These are phyloP conservation scores for Helenozyma rhizophorensis DNA, from an alignment of 805 yeast genomes.

Conservation along the genomic window DNA sequence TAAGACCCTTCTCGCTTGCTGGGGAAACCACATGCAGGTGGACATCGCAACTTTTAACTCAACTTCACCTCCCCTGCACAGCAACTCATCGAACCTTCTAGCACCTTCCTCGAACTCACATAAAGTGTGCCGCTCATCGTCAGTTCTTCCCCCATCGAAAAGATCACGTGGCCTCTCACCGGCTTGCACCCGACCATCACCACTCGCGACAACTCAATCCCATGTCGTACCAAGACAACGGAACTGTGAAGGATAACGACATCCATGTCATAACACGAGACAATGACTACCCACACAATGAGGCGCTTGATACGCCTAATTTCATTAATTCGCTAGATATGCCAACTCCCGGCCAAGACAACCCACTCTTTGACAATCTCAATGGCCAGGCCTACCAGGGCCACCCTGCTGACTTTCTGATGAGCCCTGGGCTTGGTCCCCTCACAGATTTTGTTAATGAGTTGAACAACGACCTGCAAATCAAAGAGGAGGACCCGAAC, in stretches of 20 bases:
- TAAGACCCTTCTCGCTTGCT: no score
- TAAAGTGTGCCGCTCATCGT: no score
- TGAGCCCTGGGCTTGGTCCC: slow-evolving; percentile 1
- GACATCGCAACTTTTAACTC: no score
- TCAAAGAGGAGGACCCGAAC: slow-evolving; percentile 3
- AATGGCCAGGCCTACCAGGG: background rate
- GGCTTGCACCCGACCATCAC: no score
- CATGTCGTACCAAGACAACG: slow-evolving; percentile 10
- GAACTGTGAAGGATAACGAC: slow-evolving; percentile 8
- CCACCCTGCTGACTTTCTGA: background rate
- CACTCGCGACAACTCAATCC: no score
- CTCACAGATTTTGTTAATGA: slow-evolving; percentile 7
- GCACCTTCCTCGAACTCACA: slow-evolving; percentile 1
- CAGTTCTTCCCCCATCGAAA: no score
- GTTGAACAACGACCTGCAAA: background rate
- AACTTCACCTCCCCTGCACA: no score
- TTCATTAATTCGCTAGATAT: slow-evolving; percentile 15
- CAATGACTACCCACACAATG: slow-evolving; percentile 6
- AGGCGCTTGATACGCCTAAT: slow-evolving; percentile 14
- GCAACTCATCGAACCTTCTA: slow-evolving; percentile 4
- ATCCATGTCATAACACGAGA: slow-evolving; percentile 15
- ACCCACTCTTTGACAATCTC: slow-evolving; percentile 6
- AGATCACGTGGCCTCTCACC: no score
- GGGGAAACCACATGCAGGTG: no score
- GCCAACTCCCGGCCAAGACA: slow-evolving; percentile 9